Conservation (phyloP, 352 stramenopile genomes). For the Plasmopara muralis region DNA sequence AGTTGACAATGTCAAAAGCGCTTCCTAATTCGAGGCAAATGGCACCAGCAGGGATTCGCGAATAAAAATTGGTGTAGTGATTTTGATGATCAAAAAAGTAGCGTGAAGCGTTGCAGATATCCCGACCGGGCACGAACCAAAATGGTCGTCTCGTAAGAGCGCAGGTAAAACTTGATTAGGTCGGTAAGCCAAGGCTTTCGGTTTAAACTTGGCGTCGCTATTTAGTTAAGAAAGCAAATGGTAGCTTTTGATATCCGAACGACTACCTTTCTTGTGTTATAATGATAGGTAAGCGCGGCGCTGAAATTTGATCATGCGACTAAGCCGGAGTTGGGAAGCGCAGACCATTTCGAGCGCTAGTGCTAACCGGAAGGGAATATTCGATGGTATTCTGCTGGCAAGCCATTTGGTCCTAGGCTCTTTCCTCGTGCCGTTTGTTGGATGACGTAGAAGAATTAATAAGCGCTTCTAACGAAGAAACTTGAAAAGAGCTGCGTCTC, state of each 20-base stretch:
- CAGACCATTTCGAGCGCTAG: neutral
- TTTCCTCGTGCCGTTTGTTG: too few species aligned
- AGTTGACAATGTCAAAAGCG: constrained; percentile 6
- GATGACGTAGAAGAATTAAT: neutral
- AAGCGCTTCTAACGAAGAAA: neutral
- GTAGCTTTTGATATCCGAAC: neutral
- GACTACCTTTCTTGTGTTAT: neutral
- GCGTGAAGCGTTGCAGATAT: neutral
- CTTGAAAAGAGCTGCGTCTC: neutral
- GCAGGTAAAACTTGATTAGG: neutral
- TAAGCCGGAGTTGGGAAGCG: neutral
- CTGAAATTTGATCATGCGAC: neutral
- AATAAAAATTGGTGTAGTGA: neutral
- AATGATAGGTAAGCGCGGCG: neutral
- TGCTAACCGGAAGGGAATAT: neutral
- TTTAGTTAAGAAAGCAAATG: neutral
- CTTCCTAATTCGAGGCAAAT: constrained; percentile 4
- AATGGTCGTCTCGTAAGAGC: neutral
- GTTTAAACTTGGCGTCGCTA: neutral
- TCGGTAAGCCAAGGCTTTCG: neutral
- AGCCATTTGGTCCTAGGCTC: neutral
- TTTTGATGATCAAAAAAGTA: neutral
- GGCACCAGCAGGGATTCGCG: neutral
- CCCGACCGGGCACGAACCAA: neutral
- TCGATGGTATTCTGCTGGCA: neutral